phyloP scores from a whole-genome alignment of 208 protist species.

The Blastocrithidia nonstop region DNA sequence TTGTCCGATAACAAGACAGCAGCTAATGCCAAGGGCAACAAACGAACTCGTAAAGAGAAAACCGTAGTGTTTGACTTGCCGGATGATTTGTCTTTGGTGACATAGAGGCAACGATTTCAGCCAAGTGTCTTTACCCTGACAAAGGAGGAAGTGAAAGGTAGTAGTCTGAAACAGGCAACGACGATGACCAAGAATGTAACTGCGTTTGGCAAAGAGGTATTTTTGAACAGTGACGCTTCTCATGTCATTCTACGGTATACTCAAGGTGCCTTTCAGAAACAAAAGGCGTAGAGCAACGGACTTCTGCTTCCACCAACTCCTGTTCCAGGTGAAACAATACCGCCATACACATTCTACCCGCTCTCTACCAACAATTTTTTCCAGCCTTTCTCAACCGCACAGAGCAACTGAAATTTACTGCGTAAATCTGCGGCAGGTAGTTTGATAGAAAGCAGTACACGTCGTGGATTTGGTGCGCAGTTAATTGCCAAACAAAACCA shows the following conservation, averaged over 20 bases:
- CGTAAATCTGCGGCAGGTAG: slow-evolving; percentile 51
- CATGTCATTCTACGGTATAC: slow-evolving; percentile 31
- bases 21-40: too few species aligned
- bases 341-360: slow-evolving; percentile 43
- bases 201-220: slow-evolving; percentile 53
- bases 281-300: slow-evolving; percentile 36
- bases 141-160: too few species aligned
- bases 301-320: slow-evolving; percentile 36
- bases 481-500: background rate
- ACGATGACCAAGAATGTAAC: slow-evolving; percentile 49
- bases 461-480: background rate
- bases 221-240: slow-evolving; percentile 46
- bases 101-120: too few species aligned
- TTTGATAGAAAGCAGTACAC: slow-evolving; percentile 13
- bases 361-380: slow-evolving; percentile 48
- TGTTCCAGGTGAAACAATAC: slow-evolving; percentile 42
- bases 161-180: slow-evolving; percentile 40
- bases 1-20: too few species aligned
- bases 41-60: slow-evolving; percentile 40
- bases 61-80: slow-evolving; percentile 53
- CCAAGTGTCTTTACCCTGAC: too few species aligned
- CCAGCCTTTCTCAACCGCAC: slow-evolving; percentile 55
- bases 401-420: slow-evolving; percentile 64
- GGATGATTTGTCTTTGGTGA: too few species aligned
- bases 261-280: slow-evolving; percentile 39